Percentiles rank a stretch among this genome's conserved stretches.
These are phyloP conservation scores for Strobilomyces dryophilus DNA, from an alignment of 768 basidiomycete species.

Conservation along the genomic window DNA sequence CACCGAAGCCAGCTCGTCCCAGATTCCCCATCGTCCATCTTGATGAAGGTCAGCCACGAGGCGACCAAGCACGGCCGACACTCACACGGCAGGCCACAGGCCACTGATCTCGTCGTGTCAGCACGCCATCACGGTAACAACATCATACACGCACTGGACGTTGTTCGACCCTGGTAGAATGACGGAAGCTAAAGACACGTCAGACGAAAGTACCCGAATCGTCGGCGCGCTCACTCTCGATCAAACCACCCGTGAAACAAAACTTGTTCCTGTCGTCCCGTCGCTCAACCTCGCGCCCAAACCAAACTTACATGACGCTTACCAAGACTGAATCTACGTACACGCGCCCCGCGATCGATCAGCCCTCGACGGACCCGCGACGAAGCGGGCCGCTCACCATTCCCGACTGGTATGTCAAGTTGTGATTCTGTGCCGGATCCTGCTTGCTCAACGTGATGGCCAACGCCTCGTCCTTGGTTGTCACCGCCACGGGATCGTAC, in stretches of 20 bases:
- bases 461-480: conserved; percentile 49
- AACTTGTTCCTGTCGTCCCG: conserved; percentile 52
- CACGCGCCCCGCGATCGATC: conserved; percentile 18
- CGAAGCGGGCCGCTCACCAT: conserved; percentile 23
- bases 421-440: conserved; percentile 39
- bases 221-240: conserved; percentile 38
- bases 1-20: conserved; percentile 51
- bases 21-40: conserved; percentile 56
- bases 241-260: conserved; percentile 76
- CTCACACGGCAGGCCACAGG: conserved; percentile 47
- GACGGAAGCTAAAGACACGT: conserved; percentile 29
- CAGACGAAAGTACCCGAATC: background rate
- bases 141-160: conserved; percentile 25
- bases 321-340: conserved; percentile 30
- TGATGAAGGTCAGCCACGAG: conserved; percentile 9
- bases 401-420: conserved; percentile 43
- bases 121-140: background rate
- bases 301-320: background rate
- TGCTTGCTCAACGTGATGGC: conserved; percentile 46
- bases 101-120: conserved; percentile 28
- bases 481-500: conserved; percentile 53
- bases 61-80: background rate
- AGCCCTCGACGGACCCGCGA: conserved; percentile 15
- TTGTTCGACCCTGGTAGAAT: conserved; percentile 40
- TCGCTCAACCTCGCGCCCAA: background rate